Evolutionary conservation across 2,329 filamentous ascomycete species (phyloP).

Genomic region (Exutisphaerella laricina): DNA sequence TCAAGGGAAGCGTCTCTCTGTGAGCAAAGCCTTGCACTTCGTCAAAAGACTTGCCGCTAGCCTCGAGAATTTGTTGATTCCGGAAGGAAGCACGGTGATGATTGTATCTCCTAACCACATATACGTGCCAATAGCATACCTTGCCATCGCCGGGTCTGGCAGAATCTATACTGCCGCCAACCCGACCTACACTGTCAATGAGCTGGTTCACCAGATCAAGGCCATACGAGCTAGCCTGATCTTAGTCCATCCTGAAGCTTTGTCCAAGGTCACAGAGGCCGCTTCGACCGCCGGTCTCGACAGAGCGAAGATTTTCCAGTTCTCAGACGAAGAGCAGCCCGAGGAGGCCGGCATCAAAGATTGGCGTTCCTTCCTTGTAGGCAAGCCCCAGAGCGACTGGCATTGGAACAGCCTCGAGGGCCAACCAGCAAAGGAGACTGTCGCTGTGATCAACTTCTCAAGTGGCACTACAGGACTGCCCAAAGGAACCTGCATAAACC

Average conservation of each 20-base stretch:
- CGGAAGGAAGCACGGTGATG: neutral
- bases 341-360: slow-evolving; percentile 2
- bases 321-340: slow-evolving; percentile 48
- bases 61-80: slow-evolving; percentile 6
- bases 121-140: slow-evolving; percentile 3
- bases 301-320: slow-evolving; percentile 55
- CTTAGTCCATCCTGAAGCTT: slow-evolving; percentile 50
- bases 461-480: slow-evolving; percentile 74
- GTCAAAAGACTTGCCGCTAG: slow-evolving; percentile 28
- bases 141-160: slow-evolving; percentile 55
- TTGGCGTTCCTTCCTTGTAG: slow-evolving; percentile 65
- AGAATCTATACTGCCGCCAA: slow-evolving; percentile 74
- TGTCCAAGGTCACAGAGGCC: slow-evolving; percentile 62
- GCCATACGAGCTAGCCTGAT: slow-evolving; percentile 65
- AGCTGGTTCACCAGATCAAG: slow-evolving; percentile 68
- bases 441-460: slow-evolving; percentile 72
- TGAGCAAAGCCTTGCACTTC: neutral
- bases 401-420: slow-evolving; percentile 55
- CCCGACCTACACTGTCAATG: slow-evolving; percentile 61
- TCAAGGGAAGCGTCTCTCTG: neutral
- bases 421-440: slow-evolving; percentile 47
- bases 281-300: slow-evolving; percentile 54
- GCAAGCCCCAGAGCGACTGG: slow-evolving; percentile 53
- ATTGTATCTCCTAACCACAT: slow-evolving; percentile 4
- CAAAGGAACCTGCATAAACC: slow-evolving; percentile 79